phyloP scores from a whole-genome alignment of 805 yeast genomes.

The Wickerhamiella occidentalis region DNA sequence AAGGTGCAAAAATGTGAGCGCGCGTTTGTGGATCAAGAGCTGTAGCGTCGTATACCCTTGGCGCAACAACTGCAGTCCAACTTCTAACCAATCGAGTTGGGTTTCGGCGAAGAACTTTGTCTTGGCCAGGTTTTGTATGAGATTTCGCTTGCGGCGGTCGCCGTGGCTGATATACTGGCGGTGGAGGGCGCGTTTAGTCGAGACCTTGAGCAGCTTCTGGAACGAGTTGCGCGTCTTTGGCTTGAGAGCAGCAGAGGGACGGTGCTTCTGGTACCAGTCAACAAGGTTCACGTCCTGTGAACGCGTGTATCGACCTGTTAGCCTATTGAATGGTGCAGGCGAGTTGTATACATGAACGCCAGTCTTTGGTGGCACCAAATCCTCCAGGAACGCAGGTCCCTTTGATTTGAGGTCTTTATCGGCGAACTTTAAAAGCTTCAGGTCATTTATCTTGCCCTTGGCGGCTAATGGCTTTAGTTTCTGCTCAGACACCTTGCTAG shows the following conservation, averaged over 20 bases:
- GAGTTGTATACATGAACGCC: conserved; percentile 13
- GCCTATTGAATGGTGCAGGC: conserved; percentile 55
- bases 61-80: conserved; percentile 82
- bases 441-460: background rate
- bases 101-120: conserved; percentile 90
- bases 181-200: conserved; percentile 62
- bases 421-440: background rate
- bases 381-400: conserved; percentile 2
- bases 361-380: conserved; percentile 8
- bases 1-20: conserved; percentile 80
- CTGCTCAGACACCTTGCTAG: conserved; percentile 47
- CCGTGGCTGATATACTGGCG: background rate
- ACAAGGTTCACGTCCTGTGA: conserved; percentile 84
- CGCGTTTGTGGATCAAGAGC: conserved; percentile 76
- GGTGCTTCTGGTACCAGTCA: conserved; percentile 54
- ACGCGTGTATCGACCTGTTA: conserved; percentile 59
- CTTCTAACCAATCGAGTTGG: conserved; percentile 95
- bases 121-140: conserved; percentile 52
- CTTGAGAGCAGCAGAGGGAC: conserved; percentile 39
- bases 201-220: conserved; percentile 71
- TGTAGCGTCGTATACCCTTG: conserved; percentile 94
- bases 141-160: conserved; percentile 28
- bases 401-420: background rate
- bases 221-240: conserved; percentile 76
- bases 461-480: background rate